Conservation (phyloP, 371 early-diverging fungal genomes). For the Mortierella sp. region DNA sequence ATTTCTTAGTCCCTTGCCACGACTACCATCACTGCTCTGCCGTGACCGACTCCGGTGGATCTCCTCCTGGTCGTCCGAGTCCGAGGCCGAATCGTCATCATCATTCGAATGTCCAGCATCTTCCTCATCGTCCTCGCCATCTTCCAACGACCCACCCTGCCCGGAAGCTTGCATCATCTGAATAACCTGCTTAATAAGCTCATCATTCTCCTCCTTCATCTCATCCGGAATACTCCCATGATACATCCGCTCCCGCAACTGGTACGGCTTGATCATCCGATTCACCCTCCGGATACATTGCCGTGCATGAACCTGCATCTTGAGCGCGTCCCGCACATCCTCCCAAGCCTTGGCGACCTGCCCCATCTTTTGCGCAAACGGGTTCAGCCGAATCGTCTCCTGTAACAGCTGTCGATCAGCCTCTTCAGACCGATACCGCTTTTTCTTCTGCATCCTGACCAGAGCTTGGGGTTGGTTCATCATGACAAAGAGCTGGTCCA, state of each 20-base stretch:
- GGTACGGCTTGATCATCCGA: slow-evolving; percentile 53
- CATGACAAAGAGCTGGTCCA: slow-evolving; percentile 52
- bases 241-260: slow-evolving; percentile 52
- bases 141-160: slow-evolving; percentile 28
- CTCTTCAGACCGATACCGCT: slow-evolving; percentile 54
- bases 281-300: slow-evolving; percentile 55
- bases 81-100: slow-evolving; percentile 31
- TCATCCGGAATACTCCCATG: slow-evolving; percentile 52
- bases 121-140: slow-evolving; percentile 25
- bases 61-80: slow-evolving; percentile 39
- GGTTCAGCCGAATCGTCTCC: slow-evolving; percentile 50
- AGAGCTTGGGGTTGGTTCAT: slow-evolving; percentile 57
- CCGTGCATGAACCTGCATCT: slow-evolving; percentile 55
- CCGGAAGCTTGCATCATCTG: slow-evolving; percentile 48
- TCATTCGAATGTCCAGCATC: slow-evolving; percentile 39
- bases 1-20: slow-evolving; percentile 1
- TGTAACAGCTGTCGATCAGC: slow-evolving; percentile 38
- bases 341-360: slow-evolving; percentile 58
- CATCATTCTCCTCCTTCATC: slow-evolving; percentile 50
- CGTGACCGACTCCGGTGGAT: neutral
- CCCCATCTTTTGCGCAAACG: slow-evolving; percentile 55
- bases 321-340: slow-evolving; percentile 47
- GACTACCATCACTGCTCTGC: neutral
- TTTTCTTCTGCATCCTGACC: slow-evolving; percentile 54
- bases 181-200: slow-evolving; percentile 53